Percentiles rank a stretch among this genome's conserved stretches.
phyloP scores from a whole-genome alignment of 2,329 filamentous ascomycete genomes.

The Sporothrix pallida region DNA sequence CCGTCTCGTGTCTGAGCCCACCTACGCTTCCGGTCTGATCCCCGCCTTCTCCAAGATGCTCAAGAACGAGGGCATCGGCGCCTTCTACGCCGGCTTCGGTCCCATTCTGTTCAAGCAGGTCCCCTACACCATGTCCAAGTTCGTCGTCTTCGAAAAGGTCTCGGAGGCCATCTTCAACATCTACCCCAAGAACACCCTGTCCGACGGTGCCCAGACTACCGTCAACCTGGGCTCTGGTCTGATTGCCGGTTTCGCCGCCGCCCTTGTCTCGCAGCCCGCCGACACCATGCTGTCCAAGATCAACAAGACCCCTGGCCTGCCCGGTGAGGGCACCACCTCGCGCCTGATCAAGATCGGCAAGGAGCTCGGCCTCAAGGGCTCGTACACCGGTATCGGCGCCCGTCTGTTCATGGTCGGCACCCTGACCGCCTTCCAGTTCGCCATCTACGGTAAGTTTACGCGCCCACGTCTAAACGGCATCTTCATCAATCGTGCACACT shows the following conservation, averaged over 20 bases:
- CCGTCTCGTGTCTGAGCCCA: conserved; percentile 79
- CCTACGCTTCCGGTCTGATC: conserved; percentile 74
- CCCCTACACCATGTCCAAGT: conserved; percentile 88
- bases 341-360: conserved; percentile 81
- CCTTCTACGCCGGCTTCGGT: conserved; percentile 84
- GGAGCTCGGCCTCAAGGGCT: conserved; percentile 76
- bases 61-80: conserved; percentile 74
- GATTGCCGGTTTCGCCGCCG: conserved; percentile 75
- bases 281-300: conserved; percentile 89
- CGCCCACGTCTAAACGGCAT: background rate
- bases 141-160: conserved; percentile 86
- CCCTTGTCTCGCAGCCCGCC: conserved; percentile 80
- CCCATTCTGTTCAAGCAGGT: conserved; percentile 81
- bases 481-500: too few relatives aligned
- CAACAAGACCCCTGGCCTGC: conserved; percentile 83
- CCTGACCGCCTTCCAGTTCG: conserved; percentile 76
- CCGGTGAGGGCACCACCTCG: conserved; percentile 76
- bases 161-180: conserved; percentile 68
- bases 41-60: conserved; percentile 76
- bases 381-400: conserved; percentile 76
- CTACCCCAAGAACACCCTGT: conserved; percentile 70
- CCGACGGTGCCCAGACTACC: conserved; percentile 68
- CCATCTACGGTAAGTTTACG: conserved; percentile 69
- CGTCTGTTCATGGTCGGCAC: conserved; percentile 63
- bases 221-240: conserved; percentile 63